phyloP scores from a whole-genome alignment of 1,139 yeast genomes.

The Torulaspora globosa region DNA sequence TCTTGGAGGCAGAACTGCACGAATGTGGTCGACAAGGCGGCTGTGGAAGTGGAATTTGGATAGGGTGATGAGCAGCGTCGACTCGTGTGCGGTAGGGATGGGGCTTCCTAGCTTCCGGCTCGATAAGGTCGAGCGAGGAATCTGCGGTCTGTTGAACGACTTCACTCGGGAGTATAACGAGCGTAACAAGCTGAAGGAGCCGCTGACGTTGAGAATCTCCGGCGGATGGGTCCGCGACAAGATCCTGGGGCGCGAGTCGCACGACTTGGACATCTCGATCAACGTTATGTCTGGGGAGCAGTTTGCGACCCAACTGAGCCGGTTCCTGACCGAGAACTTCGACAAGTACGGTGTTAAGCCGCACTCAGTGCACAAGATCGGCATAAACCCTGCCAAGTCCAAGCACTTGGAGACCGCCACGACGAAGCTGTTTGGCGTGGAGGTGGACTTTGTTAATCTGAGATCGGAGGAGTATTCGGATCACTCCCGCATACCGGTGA shows the following conservation, averaged over 20 bases:
- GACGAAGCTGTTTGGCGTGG: slow-evolving; percentile 72
- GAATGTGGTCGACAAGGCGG: neutral
- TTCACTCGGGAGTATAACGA: slow-evolving; percentile 26
- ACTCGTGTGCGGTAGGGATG: slow-evolving; percentile 6
- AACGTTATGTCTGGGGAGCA: slow-evolving; percentile 79
- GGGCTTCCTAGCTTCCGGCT: slow-evolving; percentile 19
- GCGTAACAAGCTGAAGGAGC: slow-evolving; percentile 18
- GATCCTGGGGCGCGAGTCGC: slow-evolving; percentile 68
- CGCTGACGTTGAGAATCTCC: slow-evolving; percentile 67
- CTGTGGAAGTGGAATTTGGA: slow-evolving; percentile 3
- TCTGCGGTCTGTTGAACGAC: slow-evolving; percentile 33
- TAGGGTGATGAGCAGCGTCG: slow-evolving; percentile 7
- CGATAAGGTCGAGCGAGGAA: slow-evolving; percentile 25
- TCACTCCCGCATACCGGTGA: slow-evolving; percentile 74
- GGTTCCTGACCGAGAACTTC: slow-evolving; percentile 44
- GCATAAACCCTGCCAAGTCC: slow-evolving; percentile 88
- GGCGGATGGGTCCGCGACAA: slow-evolving; percentile 99
- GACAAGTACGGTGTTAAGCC: slow-evolving; percentile 45
- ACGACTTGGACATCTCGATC: slow-evolving; percentile 89
- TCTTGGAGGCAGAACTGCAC: neutral
- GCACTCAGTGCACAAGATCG: slow-evolving; percentile 67
- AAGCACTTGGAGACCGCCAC: slow-evolving; percentile 97
- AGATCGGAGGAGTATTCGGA: slow-evolving; percentile 81
- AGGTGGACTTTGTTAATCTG: slow-evolving; percentile 87
- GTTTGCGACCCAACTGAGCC: slow-evolving; percentile 65